Percentiles rank a stretch among this genome's conserved stretches.
Evolutionary conservation across 2,329 filamentous ascomycete genomes (phyloP).

Genomic region (Fusarium nematophilum): DNA sequence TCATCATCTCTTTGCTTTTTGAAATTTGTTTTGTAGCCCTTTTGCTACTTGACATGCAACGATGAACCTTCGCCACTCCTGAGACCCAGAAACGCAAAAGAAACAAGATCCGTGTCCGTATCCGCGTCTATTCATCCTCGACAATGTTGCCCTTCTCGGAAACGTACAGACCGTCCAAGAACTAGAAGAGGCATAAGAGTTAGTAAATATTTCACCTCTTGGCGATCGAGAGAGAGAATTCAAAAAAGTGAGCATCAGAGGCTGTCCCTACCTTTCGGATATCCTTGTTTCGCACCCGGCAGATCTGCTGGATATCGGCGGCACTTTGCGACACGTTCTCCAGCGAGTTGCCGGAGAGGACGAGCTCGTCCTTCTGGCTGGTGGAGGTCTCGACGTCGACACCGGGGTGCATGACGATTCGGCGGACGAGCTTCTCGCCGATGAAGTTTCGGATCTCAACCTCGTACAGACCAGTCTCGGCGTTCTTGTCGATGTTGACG

Average conservation of each 20-base stretch:
- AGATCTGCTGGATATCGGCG: slow-evolving; percentile 99
- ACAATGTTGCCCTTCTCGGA: slow-evolving; percentile 97
- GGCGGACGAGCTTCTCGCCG: slow-evolving; percentile 98
- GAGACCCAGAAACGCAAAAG: slow-evolving; percentile 71
- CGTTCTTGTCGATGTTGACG: slow-evolving; percentile 98
- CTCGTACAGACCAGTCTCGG: slow-evolving; percentile 86
- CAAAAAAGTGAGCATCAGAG: neutral
- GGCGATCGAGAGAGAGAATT: neutral
- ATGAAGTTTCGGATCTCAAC: slow-evolving; percentile 99
- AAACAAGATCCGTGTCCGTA: slow-evolving; percentile 56
- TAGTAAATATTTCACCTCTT: slow-evolving; percentile 27
- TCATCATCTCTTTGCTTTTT: slow-evolving; percentile 54
- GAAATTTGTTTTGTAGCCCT: slow-evolving; percentile 56
- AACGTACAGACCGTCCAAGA: slow-evolving; percentile 99
- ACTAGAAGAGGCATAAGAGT: slow-evolving; percentile 63
- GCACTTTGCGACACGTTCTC: slow-evolving; percentile 98
- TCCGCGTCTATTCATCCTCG: slow-evolving; percentile 73
- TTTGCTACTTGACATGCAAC: slow-evolving; percentile 70
- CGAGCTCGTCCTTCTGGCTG: slow-evolving; percentile 97
- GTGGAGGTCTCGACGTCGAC: slow-evolving; percentile 91
- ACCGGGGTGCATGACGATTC: slow-evolving; percentile 87
- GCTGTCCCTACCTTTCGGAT: slow-evolving; percentile 85
- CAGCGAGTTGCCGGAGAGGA: slow-evolving; percentile 92
- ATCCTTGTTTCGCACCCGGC: slow-evolving; percentile 99
- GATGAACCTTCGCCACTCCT: slow-evolving; percentile 72